Base-by-base conservation (phyloP, 2,329 filamentous ascomycete species). In the Diaporthe capsici region DNA sequence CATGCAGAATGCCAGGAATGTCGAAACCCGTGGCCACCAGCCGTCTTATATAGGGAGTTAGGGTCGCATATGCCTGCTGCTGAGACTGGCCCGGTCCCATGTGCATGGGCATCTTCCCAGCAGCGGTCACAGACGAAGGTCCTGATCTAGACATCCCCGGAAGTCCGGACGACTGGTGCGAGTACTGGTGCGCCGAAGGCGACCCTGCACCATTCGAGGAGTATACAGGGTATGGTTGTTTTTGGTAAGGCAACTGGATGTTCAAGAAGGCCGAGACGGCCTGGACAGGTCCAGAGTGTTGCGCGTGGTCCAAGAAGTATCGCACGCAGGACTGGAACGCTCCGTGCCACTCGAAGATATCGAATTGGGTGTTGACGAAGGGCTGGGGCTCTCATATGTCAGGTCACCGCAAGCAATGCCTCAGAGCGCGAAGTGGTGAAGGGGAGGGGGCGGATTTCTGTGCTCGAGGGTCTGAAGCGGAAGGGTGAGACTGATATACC, bases 11-110 rank as follows among this genome's bases (percentile, higher is more conserved):
- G 0, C 92, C 92, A 0, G 94, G 92, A 55, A 92, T 92, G 83
- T 98, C 97, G 86, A 98, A 97, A 2, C 96, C 96, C 0, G 96
- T 98, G 22, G 95, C 95, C 63, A 98, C 92, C 2, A 98, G 90
- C 22, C 97, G 94, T 47, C 96, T 93, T 77, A 98, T 93, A 83
- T 98, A 99, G 0, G 97, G 96, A 5, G 97, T 90, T 15, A 98
- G 88, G 1, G 94, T 95, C 61, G 96, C 88, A 55, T 82, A 81
- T 20, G 82, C 79, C 9, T 80, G 76, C 68, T 47, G 34, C 74
- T 63, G 78, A 72, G 39, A 73, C 49, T n/a, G 75, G 51, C 70
- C 71, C 37, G 74, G 78, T 28, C 58, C n/a, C 53, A 72, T 28
- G 31, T 74, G 44, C 67, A 72, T 60, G 13, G 72, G 65, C 67